Percentiles rank a stretch among this genome's conserved stretches.
phyloP scores from a whole-genome alignment of 139 green algal species.

The Picochlorum sp. region DNA sequence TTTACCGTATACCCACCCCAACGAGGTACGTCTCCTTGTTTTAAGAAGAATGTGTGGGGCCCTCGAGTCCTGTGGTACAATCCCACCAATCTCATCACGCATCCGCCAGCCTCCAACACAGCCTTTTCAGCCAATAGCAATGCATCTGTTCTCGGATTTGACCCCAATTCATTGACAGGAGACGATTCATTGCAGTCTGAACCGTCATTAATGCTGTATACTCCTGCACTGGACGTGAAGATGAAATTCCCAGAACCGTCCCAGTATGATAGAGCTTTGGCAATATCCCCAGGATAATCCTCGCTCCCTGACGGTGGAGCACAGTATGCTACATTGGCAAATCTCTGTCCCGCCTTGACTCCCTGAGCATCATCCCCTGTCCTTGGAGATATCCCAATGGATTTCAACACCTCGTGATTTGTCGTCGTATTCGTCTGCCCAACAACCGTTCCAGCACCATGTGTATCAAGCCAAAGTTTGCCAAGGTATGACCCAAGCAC shows the following conservation, averaged over 20 bases:
- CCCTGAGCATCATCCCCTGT: slow-evolving; percentile 31
- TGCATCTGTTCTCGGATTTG: slow-evolving; percentile 53
- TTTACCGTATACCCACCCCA: slow-evolving; percentile 77
- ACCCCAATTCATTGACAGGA: slow-evolving; percentile 45
- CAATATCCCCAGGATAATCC: slow-evolving; percentile 76
- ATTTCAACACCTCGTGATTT: slow-evolving; percentile 67
- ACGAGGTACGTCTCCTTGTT: slow-evolving; percentile 41
- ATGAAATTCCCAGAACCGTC: slow-evolving; percentile 73
- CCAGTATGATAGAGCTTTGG: slow-evolving; percentile 62
- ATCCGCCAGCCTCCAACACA: slow-evolving; percentile 65
- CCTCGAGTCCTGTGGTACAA: slow-evolving; percentile 81
- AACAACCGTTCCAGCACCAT: slow-evolving; percentile 54
- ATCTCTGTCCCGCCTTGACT: slow-evolving; percentile 29
- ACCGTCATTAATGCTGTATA: slow-evolving; percentile 71
- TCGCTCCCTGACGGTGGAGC: slow-evolving; percentile 79
- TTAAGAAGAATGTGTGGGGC: slow-evolving; percentile 88
- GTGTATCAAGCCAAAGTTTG: slow-evolving; percentile 62
- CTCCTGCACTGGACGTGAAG: slow-evolving; percentile 80
- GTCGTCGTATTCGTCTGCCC: slow-evolving; percentile 83
- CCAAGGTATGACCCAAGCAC: slow-evolving; percentile 75
- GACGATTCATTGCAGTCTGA: slow-evolving; percentile 50
- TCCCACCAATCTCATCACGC: slow-evolving; percentile 85
- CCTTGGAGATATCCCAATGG: slow-evolving; percentile 56
- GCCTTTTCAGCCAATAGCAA: slow-evolving; percentile 69
- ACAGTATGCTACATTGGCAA: slow-evolving; percentile 77